Conservation (phyloP, 2,329 filamentous ascomycete genomes). For the Fusarium coffeatum region DNA sequence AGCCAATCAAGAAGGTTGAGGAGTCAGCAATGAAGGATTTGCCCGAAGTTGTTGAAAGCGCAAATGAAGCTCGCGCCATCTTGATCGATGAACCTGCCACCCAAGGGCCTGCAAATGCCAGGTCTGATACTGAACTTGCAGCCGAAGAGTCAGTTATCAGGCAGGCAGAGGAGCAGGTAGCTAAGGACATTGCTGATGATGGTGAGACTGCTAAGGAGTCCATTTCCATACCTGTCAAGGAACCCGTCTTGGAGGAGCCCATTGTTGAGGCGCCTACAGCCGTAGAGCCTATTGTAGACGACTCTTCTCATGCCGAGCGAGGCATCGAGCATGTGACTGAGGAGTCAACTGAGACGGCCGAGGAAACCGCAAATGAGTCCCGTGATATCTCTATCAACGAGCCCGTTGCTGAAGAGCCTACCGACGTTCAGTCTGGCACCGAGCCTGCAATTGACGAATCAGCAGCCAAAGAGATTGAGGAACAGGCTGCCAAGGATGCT, state of each 20-base stretch:
- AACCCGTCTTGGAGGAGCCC: background rate
- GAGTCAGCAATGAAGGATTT: background rate
- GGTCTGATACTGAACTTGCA: background rate
- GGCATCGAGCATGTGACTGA: background rate
- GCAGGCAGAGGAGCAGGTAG: background rate
- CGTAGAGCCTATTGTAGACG: background rate
- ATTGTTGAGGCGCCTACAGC: background rate
- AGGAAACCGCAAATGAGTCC: background rate
- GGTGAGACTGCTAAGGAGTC: background rate
- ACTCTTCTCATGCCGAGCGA: background rate
- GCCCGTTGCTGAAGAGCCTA: constrained; percentile 6
- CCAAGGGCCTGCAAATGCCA: background rate
- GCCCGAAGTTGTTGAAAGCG: too few relatives aligned
- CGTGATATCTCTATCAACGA: background rate
- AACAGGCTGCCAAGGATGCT: background rate
- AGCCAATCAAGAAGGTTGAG: background rate
- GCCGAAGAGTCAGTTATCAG: background rate
- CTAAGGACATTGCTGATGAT: background rate
- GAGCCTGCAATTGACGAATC: background rate
- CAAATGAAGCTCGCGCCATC: background rate
- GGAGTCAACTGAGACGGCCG: background rate
- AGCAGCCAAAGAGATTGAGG: background rate
- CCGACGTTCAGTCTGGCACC: background rate
- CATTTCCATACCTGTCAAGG: background rate
- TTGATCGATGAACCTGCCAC: background rate